Base-by-base conservation (phyloP, 83 land plant species). In the Picea abies region DNA sequence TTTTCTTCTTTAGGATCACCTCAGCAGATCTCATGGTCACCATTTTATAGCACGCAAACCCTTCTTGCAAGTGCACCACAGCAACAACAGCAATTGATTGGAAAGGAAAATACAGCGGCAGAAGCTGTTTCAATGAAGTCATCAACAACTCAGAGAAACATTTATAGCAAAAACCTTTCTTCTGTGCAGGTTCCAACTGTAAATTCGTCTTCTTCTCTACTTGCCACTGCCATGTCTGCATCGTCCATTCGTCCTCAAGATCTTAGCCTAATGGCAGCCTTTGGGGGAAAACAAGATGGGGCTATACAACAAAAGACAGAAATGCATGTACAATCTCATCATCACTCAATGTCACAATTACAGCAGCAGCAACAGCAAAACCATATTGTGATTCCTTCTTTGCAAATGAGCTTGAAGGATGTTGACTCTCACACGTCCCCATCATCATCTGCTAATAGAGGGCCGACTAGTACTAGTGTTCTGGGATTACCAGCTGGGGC, bases 261-360 rank as follows among this genome's bases (percentile, higher is more conserved):
- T 64, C 25, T 64, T 64, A 22, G 5, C 25, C 11, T 64, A 64
- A 22, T 8, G 67, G 8, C 10, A 22, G 10, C 67, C 8, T 6
- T 64, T 64, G 67, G 67, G 25, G 67, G 67, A 64, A 20, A 64
- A 20, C 11, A 64, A 22, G 10, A 64, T 64, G 67, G 25, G 25
- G 22, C 8, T 22, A 3, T 22, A 8, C 25, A 64, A 64, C 67
- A 64, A 64, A 64, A 64, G 8, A 20, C 25, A 64, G 25, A 64
- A 64, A 64, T 64, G 22, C 11, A 22, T n/a, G 67, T n/a, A 64
- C 67, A 64, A 64, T 22, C 67, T 64, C 67, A n/a, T 64, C 67
- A 64, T 64, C 16, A 56, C 16, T 64, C 25, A 6, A 22, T 64
- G 67, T 64, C 25, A 64, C 25, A 64, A 64, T 22, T 64, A 64